Evolutionary conservation across 305 asterid genomes (phyloP).

Genomic region (Andrographis paniculata): DNA sequence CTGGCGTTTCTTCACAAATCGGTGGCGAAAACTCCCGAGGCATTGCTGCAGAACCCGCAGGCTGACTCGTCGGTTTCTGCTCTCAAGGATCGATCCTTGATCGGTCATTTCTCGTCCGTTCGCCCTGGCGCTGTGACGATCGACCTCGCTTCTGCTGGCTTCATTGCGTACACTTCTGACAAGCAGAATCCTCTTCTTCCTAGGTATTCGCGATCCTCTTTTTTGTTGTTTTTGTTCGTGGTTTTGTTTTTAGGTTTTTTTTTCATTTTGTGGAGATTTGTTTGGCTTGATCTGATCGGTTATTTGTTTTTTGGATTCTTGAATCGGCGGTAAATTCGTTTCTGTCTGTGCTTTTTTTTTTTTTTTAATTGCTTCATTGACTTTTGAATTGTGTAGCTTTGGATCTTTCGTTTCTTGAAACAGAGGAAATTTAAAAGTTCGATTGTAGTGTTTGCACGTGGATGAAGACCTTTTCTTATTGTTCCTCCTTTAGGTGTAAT

Average conservation of each 20-base stretch:
- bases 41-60: constrained; percentile 41
- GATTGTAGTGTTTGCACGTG: too few relatives aligned
- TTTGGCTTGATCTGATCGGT: too few relatives aligned
- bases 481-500: too few relatives aligned
- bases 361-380: too few relatives aligned
- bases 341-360: too few relatives aligned
- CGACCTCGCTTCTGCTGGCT: constrained; percentile 70
- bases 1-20: constrained; percentile 84
- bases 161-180: constrained; percentile 60
- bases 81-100: constrained; percentile 78
- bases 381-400: too few relatives aligned
- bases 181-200: constrained; percentile 67
- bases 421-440: too few relatives aligned
- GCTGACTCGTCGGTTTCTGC: constrained; percentile 43
- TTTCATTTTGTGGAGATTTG: neutral
- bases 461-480: too few relatives aligned
- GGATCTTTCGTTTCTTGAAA: too few relatives aligned
- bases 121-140: constrained; percentile 60
- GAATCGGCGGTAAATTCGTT: too few relatives aligned
- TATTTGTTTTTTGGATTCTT: too few relatives aligned
- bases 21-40: constrained; percentile 90
- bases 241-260: neutral
- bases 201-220: constrained; percentile 30
- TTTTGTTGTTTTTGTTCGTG: neutral
- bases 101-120: constrained; percentile 50